These are phyloP conservation scores for Rhizophlyctis rosea DNA, from an alignment of 192 early-diverging fungal genomes.

Conservation along the genomic window DNA sequence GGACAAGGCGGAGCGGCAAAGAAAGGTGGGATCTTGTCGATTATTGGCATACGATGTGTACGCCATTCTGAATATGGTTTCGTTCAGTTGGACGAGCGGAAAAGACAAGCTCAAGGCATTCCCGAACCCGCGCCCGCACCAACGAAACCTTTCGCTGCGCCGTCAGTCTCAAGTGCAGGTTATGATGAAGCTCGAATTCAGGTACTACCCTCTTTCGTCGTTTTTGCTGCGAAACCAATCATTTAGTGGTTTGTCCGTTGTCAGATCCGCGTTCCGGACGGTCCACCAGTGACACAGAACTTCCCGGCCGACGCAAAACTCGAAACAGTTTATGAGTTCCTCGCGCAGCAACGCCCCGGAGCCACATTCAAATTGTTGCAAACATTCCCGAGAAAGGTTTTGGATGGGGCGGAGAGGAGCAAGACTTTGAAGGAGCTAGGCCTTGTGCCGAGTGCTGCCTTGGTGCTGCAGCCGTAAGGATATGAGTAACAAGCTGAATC, in stretches of 20 bases:
- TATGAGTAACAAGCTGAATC: no score
- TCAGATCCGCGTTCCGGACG: conserved; percentile 58
- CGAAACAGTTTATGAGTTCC: conserved; percentile 55
- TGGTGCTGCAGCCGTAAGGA: conserved; percentile 44
- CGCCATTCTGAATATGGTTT: background rate
- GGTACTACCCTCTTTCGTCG: conserved; percentile 39
- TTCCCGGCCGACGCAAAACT: conserved; percentile 63
- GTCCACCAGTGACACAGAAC: conserved; percentile 56
- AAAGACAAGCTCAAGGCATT: conserved; percentile 33
- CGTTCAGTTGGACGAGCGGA: conserved; percentile 32
- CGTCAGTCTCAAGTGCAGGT: conserved; percentile 29
- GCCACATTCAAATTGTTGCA: conserved; percentile 60
- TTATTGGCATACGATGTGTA: background rate
- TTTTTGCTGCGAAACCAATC: background rate
- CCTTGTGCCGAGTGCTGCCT: conserved; percentile 61
- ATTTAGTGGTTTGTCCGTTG: background rate
- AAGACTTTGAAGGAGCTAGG: conserved; percentile 71
- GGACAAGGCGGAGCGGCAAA: conserved; percentile 69
- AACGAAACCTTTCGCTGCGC: conserved; percentile 23
- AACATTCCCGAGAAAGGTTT: conserved; percentile 71
- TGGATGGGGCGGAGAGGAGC: conserved; percentile 51
- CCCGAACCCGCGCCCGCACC: conserved; percentile 21
- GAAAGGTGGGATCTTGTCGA: conserved; percentile 48
- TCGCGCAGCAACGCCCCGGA: conserved; percentile 38
- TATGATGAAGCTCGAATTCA: conserved; percentile 75